A percentile compares a stretch with the other conserved stretches of the same genome.
Evolutionary conservation across 805 yeast genomes (phyloP).

Genomic region (Lipomyces starkeyi): DNA sequence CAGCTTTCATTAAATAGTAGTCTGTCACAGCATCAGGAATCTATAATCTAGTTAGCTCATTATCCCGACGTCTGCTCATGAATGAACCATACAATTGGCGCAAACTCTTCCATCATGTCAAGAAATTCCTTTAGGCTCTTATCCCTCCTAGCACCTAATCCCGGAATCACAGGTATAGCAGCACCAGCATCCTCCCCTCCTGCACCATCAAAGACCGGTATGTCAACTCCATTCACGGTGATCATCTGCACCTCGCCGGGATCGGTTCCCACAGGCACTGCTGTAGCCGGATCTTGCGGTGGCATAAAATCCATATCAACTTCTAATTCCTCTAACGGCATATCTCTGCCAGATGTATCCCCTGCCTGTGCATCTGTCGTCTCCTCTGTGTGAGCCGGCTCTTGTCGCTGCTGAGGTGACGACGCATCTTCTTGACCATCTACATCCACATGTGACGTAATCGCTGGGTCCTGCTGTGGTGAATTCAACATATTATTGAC

Average conservation of each 20-base stretch:
- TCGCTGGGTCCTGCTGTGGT: conserved; percentile 24
- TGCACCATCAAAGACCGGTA: conserved; percentile 16
- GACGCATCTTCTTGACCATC: conserved; percentile 21
- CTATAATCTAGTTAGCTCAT: conserved; percentile 24
- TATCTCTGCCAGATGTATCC: background rate
- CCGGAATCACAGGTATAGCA: conserved; percentile 17
- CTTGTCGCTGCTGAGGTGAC: conserved; percentile 11
- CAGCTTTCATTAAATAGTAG: conserved; percentile 76
- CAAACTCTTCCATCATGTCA: conserved; percentile 88
- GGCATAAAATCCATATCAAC: conserved; percentile 10
- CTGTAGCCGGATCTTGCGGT: background rate
- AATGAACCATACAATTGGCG: conserved; percentile 82
- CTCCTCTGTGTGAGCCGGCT: background rate
- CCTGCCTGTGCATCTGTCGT: conserved; percentile 12
- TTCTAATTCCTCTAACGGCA: conserved; percentile 6
- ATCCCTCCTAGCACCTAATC: conserved; percentile 49
- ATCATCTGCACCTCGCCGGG: conserved; percentile 7
- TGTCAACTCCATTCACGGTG: conserved; percentile 21
- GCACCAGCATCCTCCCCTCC: conserved; percentile 14
- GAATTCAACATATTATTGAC: conserved; percentile 22
- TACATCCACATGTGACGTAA: conserved; percentile 29
- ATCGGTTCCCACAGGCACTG: background rate
- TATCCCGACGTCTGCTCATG: conserved; percentile 3
- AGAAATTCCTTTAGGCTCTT: conserved; percentile 83
- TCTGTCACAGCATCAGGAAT: conserved; percentile 88